phyloP scores from a whole-genome alignment of 805 yeast species.

The Pichia californica region DNA sequence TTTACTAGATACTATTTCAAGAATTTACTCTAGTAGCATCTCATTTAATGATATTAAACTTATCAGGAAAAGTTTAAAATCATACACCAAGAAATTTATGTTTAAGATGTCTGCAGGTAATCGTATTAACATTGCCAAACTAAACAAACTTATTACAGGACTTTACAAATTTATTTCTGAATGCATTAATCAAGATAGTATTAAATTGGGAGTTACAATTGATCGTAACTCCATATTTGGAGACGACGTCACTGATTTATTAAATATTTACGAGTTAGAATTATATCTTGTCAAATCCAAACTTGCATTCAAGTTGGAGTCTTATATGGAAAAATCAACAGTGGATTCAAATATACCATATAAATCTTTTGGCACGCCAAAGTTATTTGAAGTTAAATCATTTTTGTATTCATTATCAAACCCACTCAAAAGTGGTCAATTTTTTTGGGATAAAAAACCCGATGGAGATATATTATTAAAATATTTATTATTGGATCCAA shows the following conservation, averaged over 20 bases:
- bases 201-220: conserved; percentile 50
- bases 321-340: conserved; percentile 42
- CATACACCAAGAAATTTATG: conserved; percentile 56
- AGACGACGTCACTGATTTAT: conserved; percentile 57
- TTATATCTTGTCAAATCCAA: conserved; percentile 60
- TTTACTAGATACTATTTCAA: conserved; percentile 65
- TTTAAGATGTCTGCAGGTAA: conserved; percentile 63
- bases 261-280: conserved; percentile 64
- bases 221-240: conserved; percentile 46
- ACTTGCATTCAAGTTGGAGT: conserved; percentile 78
- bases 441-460: conserved; percentile 48
- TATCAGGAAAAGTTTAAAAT: conserved; percentile 43
- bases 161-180: conserved; percentile 42
- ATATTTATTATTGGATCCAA: conserved; percentile 77
- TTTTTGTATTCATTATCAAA: conserved; percentile 62
- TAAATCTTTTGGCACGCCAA: conserved; percentile 34
- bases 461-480: conserved; percentile 37
- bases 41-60: conserved; percentile 40
- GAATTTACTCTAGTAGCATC: conserved; percentile 59
- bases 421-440: conserved; percentile 74
- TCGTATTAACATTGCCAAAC: conserved; percentile 59
- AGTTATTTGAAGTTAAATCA: conserved; percentile 57
- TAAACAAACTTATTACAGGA: conserved; percentile 49
- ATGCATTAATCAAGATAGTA: conserved; percentile 24
- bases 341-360: conserved; percentile 9